Conservation (phyloP, 352 stramenopile species). For the Globisporangium paroecandrum region DNA sequence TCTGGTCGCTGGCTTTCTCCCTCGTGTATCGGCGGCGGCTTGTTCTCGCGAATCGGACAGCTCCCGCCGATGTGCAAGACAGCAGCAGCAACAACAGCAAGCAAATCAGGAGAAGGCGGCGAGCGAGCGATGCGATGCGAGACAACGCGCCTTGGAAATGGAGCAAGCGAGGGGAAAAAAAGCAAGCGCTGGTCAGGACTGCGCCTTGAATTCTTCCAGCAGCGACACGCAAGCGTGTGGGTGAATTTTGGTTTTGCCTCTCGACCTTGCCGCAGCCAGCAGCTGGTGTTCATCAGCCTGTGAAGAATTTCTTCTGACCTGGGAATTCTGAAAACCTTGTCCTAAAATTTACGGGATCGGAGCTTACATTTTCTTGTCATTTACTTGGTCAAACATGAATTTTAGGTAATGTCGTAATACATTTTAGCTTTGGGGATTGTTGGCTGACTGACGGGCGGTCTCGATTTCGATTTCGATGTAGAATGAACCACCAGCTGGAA, state of each 20-base stretch:
- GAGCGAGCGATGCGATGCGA: background rate
- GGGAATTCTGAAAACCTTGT: no score
- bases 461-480: no score
- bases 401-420: no score
- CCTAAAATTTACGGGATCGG: background rate
- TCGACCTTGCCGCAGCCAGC: background rate
- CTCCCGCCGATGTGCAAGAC: background rate
- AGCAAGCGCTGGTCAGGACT: background rate
- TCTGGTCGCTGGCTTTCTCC: no score
- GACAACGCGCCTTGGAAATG: background rate
- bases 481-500: background rate
- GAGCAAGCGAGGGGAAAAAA: background rate
- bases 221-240: background rate
- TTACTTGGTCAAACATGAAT: no score
- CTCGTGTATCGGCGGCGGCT: background rate
- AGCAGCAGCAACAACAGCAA: background rate
- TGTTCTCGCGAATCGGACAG: background rate
- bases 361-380: no score
- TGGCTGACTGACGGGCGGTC: no score
- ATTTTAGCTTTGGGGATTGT: no score
- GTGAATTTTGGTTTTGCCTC: constrained; percentile 1
- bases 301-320: no score
- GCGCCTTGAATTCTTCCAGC: background rate
- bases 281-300: background rate
- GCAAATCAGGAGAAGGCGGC: background rate